Base-by-base conservation (phyloP, 331 rosid species). In the Quercus tomentella region DNA sequence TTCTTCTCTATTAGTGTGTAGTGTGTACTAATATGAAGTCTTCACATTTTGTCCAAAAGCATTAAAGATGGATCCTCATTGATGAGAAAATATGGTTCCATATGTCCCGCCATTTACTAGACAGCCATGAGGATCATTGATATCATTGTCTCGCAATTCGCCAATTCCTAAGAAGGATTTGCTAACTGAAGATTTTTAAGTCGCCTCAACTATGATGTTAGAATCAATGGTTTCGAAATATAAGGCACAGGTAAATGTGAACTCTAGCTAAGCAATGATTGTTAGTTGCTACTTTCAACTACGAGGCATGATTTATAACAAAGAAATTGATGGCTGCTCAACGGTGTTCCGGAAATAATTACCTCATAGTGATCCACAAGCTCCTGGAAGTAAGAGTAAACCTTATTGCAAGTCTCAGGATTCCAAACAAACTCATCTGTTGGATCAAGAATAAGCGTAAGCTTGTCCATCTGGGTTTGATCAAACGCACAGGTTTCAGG, bases 301-400 rank as follows among this genome's bases (percentile, higher is more conserved):
- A 20, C 15, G 26, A 61, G 10, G 41, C 70, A 30, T 63, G 72
- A 67, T 9, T 49, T 31, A 35, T 30, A 30, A 30, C 70, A 63
- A 17, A 30, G 70, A 18, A 33, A 67, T 18, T 33, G 51, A 33
- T 35, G 26, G 26, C 52, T 31, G 7, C 72, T 33, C 23, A 17
- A 4, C 2, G 0, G 45, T 30, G 26, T 56, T 54, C 33, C 37
- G 62, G 79, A 51, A 77, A 67, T 20, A 74, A 75, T 45, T 88
- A 94, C 97, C 98, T 92, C 97, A 11, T 94, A 90, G 81, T 92
- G 97, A 87, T 94, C 97, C 18, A 92, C 98, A 81, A 92, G 98
- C 80, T 92, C 94, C 51, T 94, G 98, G 82, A 94, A 94, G 85
- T 89, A 92, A 76, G 94, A 86, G 82, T 78, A 94, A 57, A 92